These are phyloP conservation scores for Dillenia turbinata DNA, from an alignment of 164 flowering plant genomes.

Conservation along the genomic window DNA sequence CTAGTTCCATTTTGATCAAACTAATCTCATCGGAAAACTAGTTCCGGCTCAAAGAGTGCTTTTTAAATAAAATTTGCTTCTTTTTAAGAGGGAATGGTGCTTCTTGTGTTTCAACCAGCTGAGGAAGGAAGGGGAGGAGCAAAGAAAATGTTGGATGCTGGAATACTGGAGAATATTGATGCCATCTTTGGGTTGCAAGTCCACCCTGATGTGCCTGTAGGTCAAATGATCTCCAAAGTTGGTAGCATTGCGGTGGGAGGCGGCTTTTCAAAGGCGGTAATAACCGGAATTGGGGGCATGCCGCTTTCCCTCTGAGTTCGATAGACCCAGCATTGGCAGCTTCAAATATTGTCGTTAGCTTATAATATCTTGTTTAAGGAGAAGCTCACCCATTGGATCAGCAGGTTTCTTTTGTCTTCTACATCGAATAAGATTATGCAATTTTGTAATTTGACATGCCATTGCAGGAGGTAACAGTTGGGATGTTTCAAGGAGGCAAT, in stretches of 20 bases:
- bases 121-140: conserved; percentile 86
- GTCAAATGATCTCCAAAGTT: conserved; percentile 46
- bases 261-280: conserved; percentile 70
- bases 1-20: too few species aligned
- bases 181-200: conserved; percentile 79
- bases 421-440: neutral
- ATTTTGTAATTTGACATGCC: neutral
- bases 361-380: conserved; percentile 75
- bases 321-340: conserved; percentile 83
- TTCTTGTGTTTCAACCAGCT: conserved; percentile 81
- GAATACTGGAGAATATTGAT: conserved; percentile 49
- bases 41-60: neutral
- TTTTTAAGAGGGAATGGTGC: conserved; percentile 60
- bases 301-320: conserved; percentile 71
- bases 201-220: conserved; percentile 28
- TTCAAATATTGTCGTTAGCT: conserved; percentile 68
- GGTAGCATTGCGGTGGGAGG: conserved; percentile 69
- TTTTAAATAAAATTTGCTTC: neutral
- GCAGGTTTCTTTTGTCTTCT: conserved; percentile 33
- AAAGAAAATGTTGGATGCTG: conserved; percentile 47
- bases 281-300: conserved; percentile 82
- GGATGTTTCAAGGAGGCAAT: conserved; percentile 48
- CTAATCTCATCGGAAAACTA: conserved; percentile 14
- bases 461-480: conserved; percentile 49
- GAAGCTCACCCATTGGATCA: conserved; percentile 86